Conservation (phyloP, 192 early-diverging fungal species). For the Lobosporangium transversale region DNA sequence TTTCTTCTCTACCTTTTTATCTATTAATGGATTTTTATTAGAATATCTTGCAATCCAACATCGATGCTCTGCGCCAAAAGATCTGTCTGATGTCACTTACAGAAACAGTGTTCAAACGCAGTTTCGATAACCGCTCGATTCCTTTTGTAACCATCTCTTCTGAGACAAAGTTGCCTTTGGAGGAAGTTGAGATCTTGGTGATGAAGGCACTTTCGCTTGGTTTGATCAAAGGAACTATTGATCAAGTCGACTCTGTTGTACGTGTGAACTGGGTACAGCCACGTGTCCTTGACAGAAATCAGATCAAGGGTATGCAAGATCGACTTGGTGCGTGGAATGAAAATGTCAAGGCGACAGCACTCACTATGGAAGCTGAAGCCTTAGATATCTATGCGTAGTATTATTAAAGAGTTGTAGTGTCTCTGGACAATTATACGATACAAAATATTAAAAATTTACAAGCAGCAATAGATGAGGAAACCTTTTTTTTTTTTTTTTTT, state of each 20-base stretch:
- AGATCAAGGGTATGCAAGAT: slow-evolving; percentile 87
- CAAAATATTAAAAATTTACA: not conserved
- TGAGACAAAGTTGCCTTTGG: slow-evolving; percentile 78
- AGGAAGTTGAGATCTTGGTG: slow-evolving; percentile 96
- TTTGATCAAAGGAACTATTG: slow-evolving; percentile 92
- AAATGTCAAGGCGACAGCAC: slow-evolving; percentile 80
- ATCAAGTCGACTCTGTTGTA: slow-evolving; percentile 92
- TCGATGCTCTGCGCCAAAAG: slow-evolving; percentile 90
- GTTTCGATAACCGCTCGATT: slow-evolving; percentile 77
- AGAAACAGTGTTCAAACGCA: slow-evolving; percentile 90
- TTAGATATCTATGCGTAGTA: slow-evolving; percentile 39
- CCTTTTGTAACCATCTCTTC: slow-evolving; percentile 84
- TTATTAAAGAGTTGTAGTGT: not conserved
- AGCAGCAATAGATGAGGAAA: not conserved
- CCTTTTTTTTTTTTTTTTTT: not conserved
- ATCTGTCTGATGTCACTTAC: slow-evolving; percentile 97
- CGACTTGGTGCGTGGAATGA: slow-evolving; percentile 87
- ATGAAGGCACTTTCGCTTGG: slow-evolving; percentile 98
- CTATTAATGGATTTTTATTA: slow-evolving; percentile 35
- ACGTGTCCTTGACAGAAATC: slow-evolving; percentile 89
- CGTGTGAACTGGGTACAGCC: slow-evolving; percentile 98
- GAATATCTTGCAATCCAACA: slow-evolving; percentile 81
- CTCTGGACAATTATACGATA: not conserved
- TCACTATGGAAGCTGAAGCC: slow-evolving; percentile 77
- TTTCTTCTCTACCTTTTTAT: not conserved